Conservation (phyloP, 2,329 filamentous ascomycete species). For the Fusarium sp. region DNA sequence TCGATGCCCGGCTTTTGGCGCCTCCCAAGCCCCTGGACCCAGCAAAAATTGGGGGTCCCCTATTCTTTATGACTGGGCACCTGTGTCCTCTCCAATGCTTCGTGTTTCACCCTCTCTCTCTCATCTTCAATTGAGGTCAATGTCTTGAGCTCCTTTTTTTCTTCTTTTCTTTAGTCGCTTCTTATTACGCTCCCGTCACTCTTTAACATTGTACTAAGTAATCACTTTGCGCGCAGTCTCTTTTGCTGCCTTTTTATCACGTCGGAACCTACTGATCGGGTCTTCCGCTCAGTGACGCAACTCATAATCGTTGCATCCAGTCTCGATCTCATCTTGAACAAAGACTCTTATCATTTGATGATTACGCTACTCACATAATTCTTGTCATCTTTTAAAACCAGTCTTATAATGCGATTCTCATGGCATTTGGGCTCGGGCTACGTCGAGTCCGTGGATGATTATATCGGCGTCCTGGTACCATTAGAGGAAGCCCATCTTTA, state of each 20-base stretch:
- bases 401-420: slow-evolving; percentile 45
- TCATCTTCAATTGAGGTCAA: slow-evolving; percentile 31
- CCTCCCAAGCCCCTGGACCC: slow-evolving; percentile 39
- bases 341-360: slow-evolving; percentile 2
- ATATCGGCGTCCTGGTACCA: slow-evolving; percentile 62
- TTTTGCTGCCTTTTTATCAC: slow-evolving; percentile 2
- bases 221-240: not conserved
- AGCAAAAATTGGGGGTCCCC: slow-evolving; percentile 36
- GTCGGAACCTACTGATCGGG: slow-evolving; percentile 18
- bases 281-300: slow-evolving; percentile 34
- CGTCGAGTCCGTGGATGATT: slow-evolving; percentile 61
- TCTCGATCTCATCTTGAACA: slow-evolving; percentile 8
- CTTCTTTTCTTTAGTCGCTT: slow-evolving; percentile 13
- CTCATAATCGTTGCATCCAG: slow-evolving; percentile 1
- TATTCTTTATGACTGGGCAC: slow-evolving; percentile 35
- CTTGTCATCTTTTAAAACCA: slow-evolving; percentile 1
- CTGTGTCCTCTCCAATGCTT: slow-evolving; percentile 39
- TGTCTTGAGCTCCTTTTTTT: slow-evolving; percentile 1
- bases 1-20: slow-evolving; percentile 34
- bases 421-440: slow-evolving; percentile 49
- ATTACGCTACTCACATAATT: slow-evolving; percentile 17
- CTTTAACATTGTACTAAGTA: slow-evolving; percentile 6
- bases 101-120: slow-evolving; percentile 33
- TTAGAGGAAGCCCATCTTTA: slow-evolving; percentile 67
- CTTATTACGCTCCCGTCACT: slow-evolving; percentile 5